phyloP scores from a whole-genome alignment of 371 early-diverging fungal species.

The Actinomortierella wolfii region DNA sequence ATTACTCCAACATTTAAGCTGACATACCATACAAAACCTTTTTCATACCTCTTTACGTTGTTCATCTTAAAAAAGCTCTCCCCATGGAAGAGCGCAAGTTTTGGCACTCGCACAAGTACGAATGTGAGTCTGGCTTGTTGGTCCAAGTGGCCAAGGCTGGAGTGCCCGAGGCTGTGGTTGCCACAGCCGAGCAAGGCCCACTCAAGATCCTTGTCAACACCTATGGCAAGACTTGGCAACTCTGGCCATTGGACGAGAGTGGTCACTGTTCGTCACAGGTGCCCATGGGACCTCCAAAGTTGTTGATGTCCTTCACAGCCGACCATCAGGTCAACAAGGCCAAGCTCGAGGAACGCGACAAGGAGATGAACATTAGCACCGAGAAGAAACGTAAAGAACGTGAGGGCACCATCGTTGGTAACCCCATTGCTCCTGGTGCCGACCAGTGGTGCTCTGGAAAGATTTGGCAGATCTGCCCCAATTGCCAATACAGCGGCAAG shows the following conservation, averaged over 20 bases:
- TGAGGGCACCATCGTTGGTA: constrained; percentile 10
- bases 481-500: too few species aligned
- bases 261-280: constrained; percentile 23
- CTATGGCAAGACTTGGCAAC: constrained; percentile 48
- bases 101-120: constrained; percentile 58
- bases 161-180: constrained; percentile 37
- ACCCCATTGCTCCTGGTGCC: constrained; percentile 12
- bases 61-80: constrained; percentile 28
- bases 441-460: constrained; percentile 33
- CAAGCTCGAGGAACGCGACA: constrained; percentile 17
- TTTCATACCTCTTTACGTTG: too few species aligned
- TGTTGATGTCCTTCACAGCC: constrained; percentile 25
- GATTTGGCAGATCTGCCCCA: constrained; percentile 20
- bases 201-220: constrained; percentile 43
- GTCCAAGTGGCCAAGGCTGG: constrained; percentile 29
- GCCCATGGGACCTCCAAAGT: constrained; percentile 25
- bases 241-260: constrained; percentile 47
- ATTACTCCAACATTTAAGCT: too few species aligned
- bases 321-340: constrained; percentile 26
- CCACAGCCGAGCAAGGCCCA: constrained; percentile 32
- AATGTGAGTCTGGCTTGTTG: constrained; percentile 49
- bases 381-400: constrained; percentile 17
- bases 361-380: constrained; percentile 24
- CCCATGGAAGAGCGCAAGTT: constrained; percentile 51
- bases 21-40: background rate